Percentiles rank a stretch among this genome's conserved stretches.
Conservation (phyloP, 768 basidiomycete species). For the Russula sp. region DNA sequence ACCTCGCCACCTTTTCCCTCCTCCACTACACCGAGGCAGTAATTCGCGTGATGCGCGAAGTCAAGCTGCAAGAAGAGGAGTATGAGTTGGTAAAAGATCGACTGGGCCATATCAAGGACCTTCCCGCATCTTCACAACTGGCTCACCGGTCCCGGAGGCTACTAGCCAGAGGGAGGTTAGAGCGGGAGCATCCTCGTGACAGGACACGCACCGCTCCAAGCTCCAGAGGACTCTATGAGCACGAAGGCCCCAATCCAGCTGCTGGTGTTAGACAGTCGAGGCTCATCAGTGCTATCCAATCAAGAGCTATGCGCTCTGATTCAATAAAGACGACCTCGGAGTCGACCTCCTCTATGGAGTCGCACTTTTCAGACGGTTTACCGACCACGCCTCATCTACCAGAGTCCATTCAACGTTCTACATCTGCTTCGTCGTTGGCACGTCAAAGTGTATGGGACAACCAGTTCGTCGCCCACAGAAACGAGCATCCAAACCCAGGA, state of each 20-base stretch:
- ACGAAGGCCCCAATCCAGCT: not conserved
- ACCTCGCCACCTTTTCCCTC: constrained; percentile 59
- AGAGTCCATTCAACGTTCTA: not conserved
- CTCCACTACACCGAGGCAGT: constrained; percentile 62
- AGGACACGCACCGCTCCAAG: not conserved
- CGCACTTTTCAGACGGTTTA: constrained; percentile 10
- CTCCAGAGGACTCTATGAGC: not conserved
- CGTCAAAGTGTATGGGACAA: constrained; percentile 11
- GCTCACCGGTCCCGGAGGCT: constrained; percentile 71
- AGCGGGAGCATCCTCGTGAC: constrained; percentile 37
- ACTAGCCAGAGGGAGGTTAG: constrained; percentile 58
- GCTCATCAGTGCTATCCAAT: constrained; percentile 16
- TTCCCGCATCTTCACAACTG: constrained; percentile 48
- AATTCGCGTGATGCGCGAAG: constrained; percentile 75
- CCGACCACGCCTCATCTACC: constrained; percentile 1
- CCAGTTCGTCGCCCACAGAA: not conserved
- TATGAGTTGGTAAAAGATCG: constrained; percentile 69
- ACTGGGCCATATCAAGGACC: constrained; percentile 50
- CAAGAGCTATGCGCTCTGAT: constrained; percentile 18
- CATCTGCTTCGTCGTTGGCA: constrained; percentile 4
- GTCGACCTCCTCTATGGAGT: constrained; percentile 16
- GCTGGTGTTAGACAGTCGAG: constrained; percentile 19
- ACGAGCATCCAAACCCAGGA: not conserved
- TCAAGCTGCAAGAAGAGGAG: constrained; percentile 81
- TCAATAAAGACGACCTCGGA: constrained; percentile 23